A percentile compares a stretch with the other conserved stretches of the same genome.
These are phyloP conservation scores for Mrakia gelida DNA, from an alignment of 768 basidiomycete genomes.

Conservation along the genomic window DNA sequence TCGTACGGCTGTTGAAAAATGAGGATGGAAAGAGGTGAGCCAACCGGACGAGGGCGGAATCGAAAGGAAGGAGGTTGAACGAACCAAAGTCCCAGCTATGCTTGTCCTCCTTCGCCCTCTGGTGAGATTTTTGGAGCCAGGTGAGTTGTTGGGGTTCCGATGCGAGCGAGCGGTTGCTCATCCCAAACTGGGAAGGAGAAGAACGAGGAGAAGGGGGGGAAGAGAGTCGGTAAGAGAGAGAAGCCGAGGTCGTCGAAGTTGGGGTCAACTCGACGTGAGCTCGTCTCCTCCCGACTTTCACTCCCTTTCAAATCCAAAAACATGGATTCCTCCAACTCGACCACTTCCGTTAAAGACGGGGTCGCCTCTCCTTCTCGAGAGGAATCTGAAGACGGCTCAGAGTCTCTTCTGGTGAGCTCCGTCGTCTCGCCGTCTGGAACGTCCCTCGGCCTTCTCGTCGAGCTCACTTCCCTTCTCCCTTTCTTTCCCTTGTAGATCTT, in stretches of 20 bases:
- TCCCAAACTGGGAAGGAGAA: neutral
- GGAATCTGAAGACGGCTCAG: no score
- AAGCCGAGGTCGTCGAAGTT: neutral
- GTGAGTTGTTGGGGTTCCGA: neutral
- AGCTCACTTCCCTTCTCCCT: no score
- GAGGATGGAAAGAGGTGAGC: conserved; percentile 41
- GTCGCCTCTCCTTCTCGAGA: no score
- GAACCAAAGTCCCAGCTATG: conserved; percentile 44
- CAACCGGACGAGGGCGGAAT: conserved; percentile 6
- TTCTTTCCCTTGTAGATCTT: no score
- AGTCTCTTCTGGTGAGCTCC: no score
- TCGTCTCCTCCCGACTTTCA: no score
- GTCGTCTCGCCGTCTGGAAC: no score
- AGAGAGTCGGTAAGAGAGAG: neutral
- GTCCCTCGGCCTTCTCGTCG: no score
- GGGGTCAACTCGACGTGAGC: neutral
- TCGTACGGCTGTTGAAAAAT: conserved; percentile 52
- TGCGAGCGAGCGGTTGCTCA: conserved; percentile 9
- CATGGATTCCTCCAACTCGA: no score
- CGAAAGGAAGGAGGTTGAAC: conserved; percentile 22
- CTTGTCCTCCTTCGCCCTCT: conserved; percentile 42
- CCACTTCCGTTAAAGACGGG: no score
- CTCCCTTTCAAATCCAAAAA: no score
- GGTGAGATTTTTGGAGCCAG: conserved; percentile 32
- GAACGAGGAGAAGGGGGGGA: no score